A percentile compares a stretch with the other conserved stretches of the same genome.
Conservation (phyloP, 2,329 filamentous ascomycete genomes). For the Trichoderma oligosporum region DNA sequence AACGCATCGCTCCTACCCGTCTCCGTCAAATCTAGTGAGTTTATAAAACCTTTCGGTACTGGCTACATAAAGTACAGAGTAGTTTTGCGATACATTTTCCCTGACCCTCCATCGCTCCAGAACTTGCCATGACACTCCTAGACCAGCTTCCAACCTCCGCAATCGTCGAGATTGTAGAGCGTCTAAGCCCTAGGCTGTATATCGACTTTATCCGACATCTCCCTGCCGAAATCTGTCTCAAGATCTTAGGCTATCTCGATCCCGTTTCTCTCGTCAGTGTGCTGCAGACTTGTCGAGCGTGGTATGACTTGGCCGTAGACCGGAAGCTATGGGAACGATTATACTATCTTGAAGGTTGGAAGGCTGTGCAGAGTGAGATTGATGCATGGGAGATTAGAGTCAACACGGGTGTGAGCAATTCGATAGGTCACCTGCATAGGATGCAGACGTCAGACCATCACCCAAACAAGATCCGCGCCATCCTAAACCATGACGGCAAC, state of each 20-base stretch:
- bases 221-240: constrained; percentile 84
- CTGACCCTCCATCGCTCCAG: constrained; percentile 41
- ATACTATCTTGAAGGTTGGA: constrained; percentile 85
- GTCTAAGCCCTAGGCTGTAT: constrained; percentile 77
- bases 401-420: constrained; percentile 42
- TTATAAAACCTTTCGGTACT: no score
- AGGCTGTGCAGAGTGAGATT: constrained; percentile 63
- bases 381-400: constrained; percentile 59
- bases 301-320: constrained; percentile 79
- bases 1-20: constrained; percentile 49
- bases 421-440: constrained; percentile 41
- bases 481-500: constrained; percentile 48
- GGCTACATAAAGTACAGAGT: no score
- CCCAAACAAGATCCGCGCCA: constrained; percentile 52
- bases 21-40: constrained; percentile 48
- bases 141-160: constrained; percentile 74
- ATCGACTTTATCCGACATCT: constrained; percentile 87
- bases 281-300: constrained; percentile 72
- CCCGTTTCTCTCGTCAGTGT: constrained; percentile 75
- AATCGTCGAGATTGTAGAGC: constrained; percentile 75
- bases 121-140: constrained; percentile 75
- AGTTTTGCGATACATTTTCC: neutral
- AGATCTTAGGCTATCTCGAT: constrained; percentile 83
- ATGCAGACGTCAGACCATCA: constrained; percentile 48
- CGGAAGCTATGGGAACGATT: constrained; percentile 80